These are phyloP conservation scores for Berkeleyomyces rouxiae DNA, from an alignment of 2,329 filamentous ascomycete species.

Conservation along the genomic window DNA sequence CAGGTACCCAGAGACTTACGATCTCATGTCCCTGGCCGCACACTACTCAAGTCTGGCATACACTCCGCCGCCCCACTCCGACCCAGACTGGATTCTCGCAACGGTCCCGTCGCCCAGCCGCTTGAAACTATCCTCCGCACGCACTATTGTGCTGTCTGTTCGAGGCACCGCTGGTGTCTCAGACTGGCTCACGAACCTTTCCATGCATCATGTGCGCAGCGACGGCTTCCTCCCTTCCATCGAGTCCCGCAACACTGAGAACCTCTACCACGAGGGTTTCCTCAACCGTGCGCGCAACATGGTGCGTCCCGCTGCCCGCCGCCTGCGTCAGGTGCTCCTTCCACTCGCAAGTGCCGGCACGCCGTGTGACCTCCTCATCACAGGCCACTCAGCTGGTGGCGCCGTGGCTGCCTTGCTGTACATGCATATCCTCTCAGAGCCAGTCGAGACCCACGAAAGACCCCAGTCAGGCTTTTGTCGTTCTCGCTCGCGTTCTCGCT, in stretches of 20 bases:
- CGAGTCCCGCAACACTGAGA: slow-evolving; percentile 27
- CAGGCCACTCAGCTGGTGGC: slow-evolving; percentile 73
- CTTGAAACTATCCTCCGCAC: slow-evolving; percentile 25
- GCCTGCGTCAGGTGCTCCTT: slow-evolving; percentile 27
- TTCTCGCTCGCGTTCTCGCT: slow-evolving; percentile 39
- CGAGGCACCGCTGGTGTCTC: slow-evolving; percentile 64
- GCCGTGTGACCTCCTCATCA: slow-evolving; percentile 58
- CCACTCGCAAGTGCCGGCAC: slow-evolving; percentile 23
- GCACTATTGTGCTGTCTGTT: slow-evolving; percentile 70
- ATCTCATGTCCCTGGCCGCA: slow-evolving; percentile 61
- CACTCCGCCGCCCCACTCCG: slow-evolving; percentile 51
- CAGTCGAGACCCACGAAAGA: not conserved
- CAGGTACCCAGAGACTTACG: slow-evolving; percentile 59
- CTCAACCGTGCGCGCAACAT: slow-evolving; percentile 59
- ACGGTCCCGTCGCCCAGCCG: slow-evolving; percentile 69
- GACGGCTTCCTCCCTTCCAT: slow-evolving; percentile 39
- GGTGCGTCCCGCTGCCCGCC: slow-evolving; percentile 49
- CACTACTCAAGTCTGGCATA: slow-evolving; percentile 65
- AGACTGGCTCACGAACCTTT: slow-evolving; percentile 76
- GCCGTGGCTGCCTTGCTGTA: slow-evolving; percentile 69
- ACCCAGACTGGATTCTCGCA: slow-evolving; percentile 64
- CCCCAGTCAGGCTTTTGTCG: too few relatives aligned
- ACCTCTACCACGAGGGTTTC: slow-evolving; percentile 69
- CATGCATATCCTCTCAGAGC: slow-evolving; percentile 57
- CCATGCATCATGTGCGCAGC: slow-evolving; percentile 49